These are phyloP conservation scores for Aspergillus ruber DNA, from an alignment of 2,329 filamentous ascomycete species.

Conservation along the genomic window DNA sequence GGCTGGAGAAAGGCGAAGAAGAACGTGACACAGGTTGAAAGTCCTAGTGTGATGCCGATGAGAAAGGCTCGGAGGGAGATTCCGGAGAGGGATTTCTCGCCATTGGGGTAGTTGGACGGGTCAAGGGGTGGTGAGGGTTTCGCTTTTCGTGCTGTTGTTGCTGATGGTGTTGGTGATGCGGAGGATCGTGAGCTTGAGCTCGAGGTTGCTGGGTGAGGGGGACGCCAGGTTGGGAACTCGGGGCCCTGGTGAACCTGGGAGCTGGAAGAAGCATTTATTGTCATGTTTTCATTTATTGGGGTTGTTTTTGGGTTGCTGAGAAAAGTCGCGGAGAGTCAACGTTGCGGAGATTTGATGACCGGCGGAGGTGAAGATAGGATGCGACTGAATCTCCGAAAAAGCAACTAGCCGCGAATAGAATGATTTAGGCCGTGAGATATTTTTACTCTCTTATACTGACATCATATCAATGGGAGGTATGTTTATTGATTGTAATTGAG, in stretches of 20 bases:
- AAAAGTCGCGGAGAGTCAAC: neutral
- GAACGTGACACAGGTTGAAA: conserved; percentile 24
- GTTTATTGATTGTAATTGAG: neutral
- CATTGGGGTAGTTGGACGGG: conserved; percentile 29
- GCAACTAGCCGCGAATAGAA: too few relatives aligned
- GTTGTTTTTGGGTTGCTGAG: neutral
- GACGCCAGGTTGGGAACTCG: conserved; percentile 12
- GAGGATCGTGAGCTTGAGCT: neutral
- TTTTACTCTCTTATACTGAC: too few relatives aligned
- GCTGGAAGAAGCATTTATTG: neutral
- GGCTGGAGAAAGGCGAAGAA: conserved; percentile 18
- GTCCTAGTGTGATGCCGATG: conserved; percentile 36
- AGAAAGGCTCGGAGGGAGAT: conserved; percentile 42
- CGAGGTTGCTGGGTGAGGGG: conserved; percentile 4
- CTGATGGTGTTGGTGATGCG: conserved; percentile 3
- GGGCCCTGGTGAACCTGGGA: conserved; percentile 1
- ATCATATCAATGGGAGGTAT: too few relatives aligned
- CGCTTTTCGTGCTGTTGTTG: conserved; percentile 3
- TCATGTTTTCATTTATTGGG: neutral
- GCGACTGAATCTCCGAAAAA: too few relatives aligned
- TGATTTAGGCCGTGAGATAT: too few relatives aligned
- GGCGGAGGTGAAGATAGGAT: too few relatives aligned
- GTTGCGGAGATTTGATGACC: too few relatives aligned
- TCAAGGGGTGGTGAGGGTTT: conserved; percentile 17
- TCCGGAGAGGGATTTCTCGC: conserved; percentile 37